Base-by-base conservation (phyloP, 129 eudicot genomes). In the Apium graveolens region DNA sequence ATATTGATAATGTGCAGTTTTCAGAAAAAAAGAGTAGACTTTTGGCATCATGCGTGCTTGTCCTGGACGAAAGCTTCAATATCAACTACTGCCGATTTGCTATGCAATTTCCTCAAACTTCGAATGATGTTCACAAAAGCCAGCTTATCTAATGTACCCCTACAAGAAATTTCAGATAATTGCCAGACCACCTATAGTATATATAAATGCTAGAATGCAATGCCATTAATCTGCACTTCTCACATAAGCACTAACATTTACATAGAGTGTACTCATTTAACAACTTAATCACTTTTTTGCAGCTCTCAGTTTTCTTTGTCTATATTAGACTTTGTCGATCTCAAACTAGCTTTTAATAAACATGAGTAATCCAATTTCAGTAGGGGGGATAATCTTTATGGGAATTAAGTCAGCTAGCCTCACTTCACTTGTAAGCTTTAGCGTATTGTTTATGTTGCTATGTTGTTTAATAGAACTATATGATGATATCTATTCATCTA, bases 391-490 rank as follows among this genome's bases (percentile, higher is more conserved):
- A 12, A 41, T 78, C 45, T 34, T 71, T 38, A 77, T 63, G 66
- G 85, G 79, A 62, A 49, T 43, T 5, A 66, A 74, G 51, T 77
- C 60, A 45, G 71, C 80, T 44, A 46, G 75, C 81, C 57, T 74
- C 44, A 7, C 45, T 26, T 65, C 84, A 75, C 78, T 82, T 45
- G 55, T 77, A 35, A 75, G 76, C 73, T 10, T 81, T 8, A 51
- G 78, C 78, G 45, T 84, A 62, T 78, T 34, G 43, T 80, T 45
- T 55, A 81, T 79, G 77, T 35, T 70, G 42, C 26, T 77, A 20
- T 82, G 82, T 46, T 88, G 83, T 77, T 27, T 84, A 73, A 45
- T 80, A 75, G 76, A 80, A 44, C 45, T 86, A 11, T 84, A 82
- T 75, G 85, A 84, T 75, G 85, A 88, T 51, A 62, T 88, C 21